These are phyloP conservation scores for Alternaria burnsii DNA, from an alignment of 2,329 filamentous ascomycete species.

Conservation along the genomic window DNA sequence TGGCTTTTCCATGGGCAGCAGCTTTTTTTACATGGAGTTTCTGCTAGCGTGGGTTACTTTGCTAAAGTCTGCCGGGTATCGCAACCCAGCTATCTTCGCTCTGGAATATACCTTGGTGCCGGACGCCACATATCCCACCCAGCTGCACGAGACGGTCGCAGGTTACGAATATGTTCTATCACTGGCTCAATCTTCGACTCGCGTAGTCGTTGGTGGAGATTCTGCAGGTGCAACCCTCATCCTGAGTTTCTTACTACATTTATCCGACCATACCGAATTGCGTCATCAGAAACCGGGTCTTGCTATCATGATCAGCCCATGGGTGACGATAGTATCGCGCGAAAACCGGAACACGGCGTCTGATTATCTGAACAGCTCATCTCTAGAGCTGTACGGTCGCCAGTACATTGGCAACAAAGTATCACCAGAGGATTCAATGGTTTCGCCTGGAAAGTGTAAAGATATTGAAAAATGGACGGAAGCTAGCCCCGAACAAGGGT, in stretches of 20 bases:
- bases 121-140: slow-evolving; percentile 75
- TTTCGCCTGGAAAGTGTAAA: slow-evolving; percentile 76
- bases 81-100: slow-evolving; percentile 80
- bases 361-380: slow-evolving; percentile 76
- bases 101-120: slow-evolving; percentile 84
- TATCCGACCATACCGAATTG: slow-evolving; percentile 61
- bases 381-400: slow-evolving; percentile 73
- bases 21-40: slow-evolving; percentile 84
- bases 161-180: slow-evolving; percentile 76
- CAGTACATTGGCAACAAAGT: slow-evolving; percentile 69
- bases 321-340: slow-evolving; percentile 75
- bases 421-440: slow-evolving; percentile 62
- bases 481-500: slow-evolving; percentile 71
- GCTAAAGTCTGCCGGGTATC: slow-evolving; percentile 70
- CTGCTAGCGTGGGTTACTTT: slow-evolving; percentile 75
- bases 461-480: slow-evolving; percentile 72
- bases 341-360: slow-evolving; percentile 73
- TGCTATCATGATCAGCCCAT: slow-evolving; percentile 80
- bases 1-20: slow-evolving; percentile 83
- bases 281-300: slow-evolving; percentile 63
- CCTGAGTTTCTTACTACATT: slow-evolving; percentile 74
- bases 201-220: slow-evolving; percentile 77
- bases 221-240: slow-evolving; percentile 80
- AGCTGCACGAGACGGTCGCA: slow-evolving; percentile 73
- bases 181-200: slow-evolving; percentile 64